phyloP scores from a whole-genome alignment of 169 alveolate genomes.

The Plasmodium coatneyi region DNA sequence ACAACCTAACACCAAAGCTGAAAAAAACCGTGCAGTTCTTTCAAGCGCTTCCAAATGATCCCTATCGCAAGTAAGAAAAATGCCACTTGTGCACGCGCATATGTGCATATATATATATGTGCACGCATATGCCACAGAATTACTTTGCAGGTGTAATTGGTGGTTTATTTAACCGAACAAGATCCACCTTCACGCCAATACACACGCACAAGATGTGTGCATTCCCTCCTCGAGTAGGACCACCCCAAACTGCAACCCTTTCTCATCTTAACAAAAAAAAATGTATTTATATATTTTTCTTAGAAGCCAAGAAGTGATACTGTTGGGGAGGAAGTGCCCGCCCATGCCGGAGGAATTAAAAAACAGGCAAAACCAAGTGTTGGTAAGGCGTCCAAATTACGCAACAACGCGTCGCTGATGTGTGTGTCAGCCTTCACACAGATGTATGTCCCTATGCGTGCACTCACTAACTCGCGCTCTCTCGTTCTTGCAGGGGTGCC shows the following conservation, averaged over 20 bases:
- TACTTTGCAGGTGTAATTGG: neutral
- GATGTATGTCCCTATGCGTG: neutral
- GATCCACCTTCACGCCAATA: neutral
- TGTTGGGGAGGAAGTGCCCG: constrained; percentile 62
- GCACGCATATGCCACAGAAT: neutral
- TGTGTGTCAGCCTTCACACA: neutral
- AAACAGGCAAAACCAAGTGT: constrained; percentile 65
- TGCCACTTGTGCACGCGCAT: neutral
- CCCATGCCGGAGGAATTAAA: constrained; percentile 68
- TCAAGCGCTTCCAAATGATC: constrained; percentile 39
- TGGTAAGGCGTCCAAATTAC: constrained; percentile 13
- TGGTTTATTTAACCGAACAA: neutral
- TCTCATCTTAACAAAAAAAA: neutral
- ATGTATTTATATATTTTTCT: constrained; percentile 5
- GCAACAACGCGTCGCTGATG: neutral
- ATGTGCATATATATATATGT: neutral
- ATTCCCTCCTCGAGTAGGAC: neutral
- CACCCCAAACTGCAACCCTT: neutral
- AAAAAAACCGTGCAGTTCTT: constrained; percentile 66
- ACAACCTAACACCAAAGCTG: constrained; percentile 67
- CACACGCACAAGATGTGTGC: neutral
- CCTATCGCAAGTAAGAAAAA: constrained; percentile 30
- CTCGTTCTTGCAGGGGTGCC: constrained; percentile 52
- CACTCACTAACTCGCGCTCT: neutral
- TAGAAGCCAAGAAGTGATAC: constrained; percentile 75